Evolutionary conservation across 1,139 yeast genomes (phyloP).

Genomic region (Lodderomyces parapsilosis): DNA sequence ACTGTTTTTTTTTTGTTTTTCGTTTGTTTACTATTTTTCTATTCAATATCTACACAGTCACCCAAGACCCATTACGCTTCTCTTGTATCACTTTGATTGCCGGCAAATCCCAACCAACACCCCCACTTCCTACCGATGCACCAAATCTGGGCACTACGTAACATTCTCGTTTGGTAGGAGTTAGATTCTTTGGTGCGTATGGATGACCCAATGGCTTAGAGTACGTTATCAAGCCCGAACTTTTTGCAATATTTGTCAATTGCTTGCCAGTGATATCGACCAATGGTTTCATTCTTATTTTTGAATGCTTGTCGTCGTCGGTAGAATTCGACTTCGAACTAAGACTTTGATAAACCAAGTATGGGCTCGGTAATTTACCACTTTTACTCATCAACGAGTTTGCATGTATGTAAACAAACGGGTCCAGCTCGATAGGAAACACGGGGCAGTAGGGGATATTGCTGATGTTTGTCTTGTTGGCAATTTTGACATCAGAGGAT

Average conservation of each 20-base stretch:
- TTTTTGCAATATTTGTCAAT: constrained; percentile 72
- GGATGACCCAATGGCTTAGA: constrained; percentile 94
- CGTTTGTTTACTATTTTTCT: not conserved
- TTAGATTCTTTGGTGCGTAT: constrained; percentile 70
- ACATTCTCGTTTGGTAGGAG: constrained; percentile 71
- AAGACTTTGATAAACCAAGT: constrained; percentile 66
- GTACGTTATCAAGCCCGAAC: constrained; percentile 70
- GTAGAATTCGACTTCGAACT: constrained; percentile 44
- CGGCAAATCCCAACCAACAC: constrained; percentile 91
- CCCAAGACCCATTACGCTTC: constrained; percentile 64
- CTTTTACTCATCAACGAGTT: constrained; percentile 53
- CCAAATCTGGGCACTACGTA: constrained; percentile 93
- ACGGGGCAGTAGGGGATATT: constrained; percentile 75
- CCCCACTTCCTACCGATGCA: constrained; percentile 78
- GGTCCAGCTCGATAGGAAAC: constrained; percentile 52
- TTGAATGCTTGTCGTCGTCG: constrained; percentile 28
- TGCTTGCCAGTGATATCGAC: constrained; percentile 77
- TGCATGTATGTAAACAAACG: constrained; percentile 75
- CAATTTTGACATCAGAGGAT: constrained; percentile 59
- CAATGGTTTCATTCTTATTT: constrained; percentile 70
- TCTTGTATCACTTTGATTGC: constrained; percentile 75
- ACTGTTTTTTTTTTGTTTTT: constrained; percentile 1
- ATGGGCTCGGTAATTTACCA: constrained; percentile 74
- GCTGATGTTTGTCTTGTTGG: constrained; percentile 58
- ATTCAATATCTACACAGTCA: constrained; percentile 33